Conservation (phyloP, 2,329 filamentous ascomycete genomes). For the Leptographium lundbergii region DNA sequence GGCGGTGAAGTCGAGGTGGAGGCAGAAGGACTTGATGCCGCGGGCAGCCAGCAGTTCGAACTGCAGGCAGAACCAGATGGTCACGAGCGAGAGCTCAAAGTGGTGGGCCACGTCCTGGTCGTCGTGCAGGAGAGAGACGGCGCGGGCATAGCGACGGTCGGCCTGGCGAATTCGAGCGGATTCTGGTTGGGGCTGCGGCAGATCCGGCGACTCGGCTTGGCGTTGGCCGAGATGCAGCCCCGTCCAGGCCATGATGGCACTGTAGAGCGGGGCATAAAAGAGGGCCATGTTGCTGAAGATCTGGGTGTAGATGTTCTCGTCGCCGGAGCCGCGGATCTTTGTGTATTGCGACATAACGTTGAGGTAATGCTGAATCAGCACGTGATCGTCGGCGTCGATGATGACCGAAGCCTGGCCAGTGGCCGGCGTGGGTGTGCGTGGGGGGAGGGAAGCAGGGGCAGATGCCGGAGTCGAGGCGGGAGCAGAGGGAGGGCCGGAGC, state of each 20-base stretch:
- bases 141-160: not conserved
- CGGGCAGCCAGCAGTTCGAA: slow-evolving; percentile 3
- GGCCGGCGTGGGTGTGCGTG: not conserved
- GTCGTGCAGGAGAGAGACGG: not conserved
- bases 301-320: slow-evolving; percentile 6
- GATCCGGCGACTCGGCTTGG: not conserved
- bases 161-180: not conserved
- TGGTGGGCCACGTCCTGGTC: slow-evolving; percentile 4
- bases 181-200: not conserved
- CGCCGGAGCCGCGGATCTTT: slow-evolving; percentile 2
- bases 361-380: slow-evolving; percentile 4
- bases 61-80: slow-evolving; percentile 5
- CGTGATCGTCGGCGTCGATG: not conserved
- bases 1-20: slow-evolving; percentile 4
- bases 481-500: not conserved
- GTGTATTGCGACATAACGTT: slow-evolving; percentile 5
- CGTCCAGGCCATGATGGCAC: slow-evolving; percentile 5
- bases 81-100: slow-evolving; percentile 4
- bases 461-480: not conserved
- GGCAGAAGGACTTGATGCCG: slow-evolving; percentile 1
- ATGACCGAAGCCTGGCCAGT: not conserved
- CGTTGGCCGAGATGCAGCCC: slow-evolving; percentile 4
- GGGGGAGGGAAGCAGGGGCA: not conserved
- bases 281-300: slow-evolving; percentile 6
- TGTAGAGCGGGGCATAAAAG: slow-evolving; percentile 4